phyloP scores from a whole-genome alignment of 2,329 filamentous ascomycete species.

The Botrytis tulipae region DNA sequence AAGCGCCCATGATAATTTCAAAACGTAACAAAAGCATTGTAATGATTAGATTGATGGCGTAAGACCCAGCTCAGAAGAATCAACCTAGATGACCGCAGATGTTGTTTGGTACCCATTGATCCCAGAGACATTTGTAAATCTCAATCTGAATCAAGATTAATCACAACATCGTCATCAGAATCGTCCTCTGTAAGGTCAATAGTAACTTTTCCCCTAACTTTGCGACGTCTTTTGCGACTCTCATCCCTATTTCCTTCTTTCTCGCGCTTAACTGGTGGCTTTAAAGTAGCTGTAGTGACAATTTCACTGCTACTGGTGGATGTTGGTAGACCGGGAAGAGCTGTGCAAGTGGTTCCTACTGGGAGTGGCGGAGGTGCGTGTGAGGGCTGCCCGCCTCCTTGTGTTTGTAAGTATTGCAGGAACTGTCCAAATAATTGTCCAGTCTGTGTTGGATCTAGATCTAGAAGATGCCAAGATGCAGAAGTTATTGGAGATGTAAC shows the following conservation, averaged over 20 bases:
- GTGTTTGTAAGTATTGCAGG: neutral
- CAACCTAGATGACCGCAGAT: neutral
- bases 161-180: neutral
- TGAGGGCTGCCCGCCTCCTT: neutral
- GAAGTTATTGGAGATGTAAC: neutral
- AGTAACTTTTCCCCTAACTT: neutral
- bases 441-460: neutral
- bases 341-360: neutral
- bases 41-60: neutral
- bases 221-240: neutral
- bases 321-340: neutral
- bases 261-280: constrained; percentile 1
- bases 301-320: neutral
- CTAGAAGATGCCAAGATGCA: neutral
- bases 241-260: neutral
- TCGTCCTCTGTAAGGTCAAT: constrained; percentile 11
- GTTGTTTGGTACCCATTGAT: neutral
- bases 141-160: neutral
- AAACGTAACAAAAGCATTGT: neutral
- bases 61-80: too few species aligned
- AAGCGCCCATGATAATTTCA: neutral
- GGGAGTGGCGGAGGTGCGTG: neutral
- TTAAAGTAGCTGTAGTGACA: neutral
- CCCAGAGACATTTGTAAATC: neutral
- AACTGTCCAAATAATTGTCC: neutral